Evolutionary conservation across 176 grass and related monocot genomes (phyloP).

Genomic region (Cenchrus americanus): DNA sequence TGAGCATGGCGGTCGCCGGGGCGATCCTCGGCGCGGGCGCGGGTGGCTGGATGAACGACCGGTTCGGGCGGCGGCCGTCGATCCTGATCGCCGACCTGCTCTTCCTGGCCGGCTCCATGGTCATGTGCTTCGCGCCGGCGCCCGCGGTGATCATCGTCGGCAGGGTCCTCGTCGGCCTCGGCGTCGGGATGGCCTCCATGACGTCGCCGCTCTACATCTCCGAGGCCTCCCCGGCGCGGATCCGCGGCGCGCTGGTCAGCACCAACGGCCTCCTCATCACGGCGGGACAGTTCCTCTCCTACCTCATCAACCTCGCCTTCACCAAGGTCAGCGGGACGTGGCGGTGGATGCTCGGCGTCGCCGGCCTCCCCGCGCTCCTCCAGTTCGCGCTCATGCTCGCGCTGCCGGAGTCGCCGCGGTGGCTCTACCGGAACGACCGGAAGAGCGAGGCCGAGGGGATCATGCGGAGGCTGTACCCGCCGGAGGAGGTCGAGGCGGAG

Average conservation of each 20-base stretch:
- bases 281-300: constrained; percentile 79
- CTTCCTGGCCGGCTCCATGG: constrained; percentile 68
- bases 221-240: constrained; percentile 74
- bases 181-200: constrained; percentile 92
- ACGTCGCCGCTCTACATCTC: constrained; percentile 88
- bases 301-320: constrained; percentile 90
- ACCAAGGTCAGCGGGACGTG: constrained; percentile 79
- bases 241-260: constrained; percentile 84
- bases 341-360: constrained; percentile 94
- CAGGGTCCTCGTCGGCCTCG: constrained; percentile 70
- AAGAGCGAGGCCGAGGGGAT: constrained; percentile 64
- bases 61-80: constrained; percentile 61
- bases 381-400: constrained; percentile 79
- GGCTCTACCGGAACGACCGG: constrained; percentile 73
- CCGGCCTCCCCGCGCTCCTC: constrained; percentile 67
- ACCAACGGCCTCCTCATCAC: constrained; percentile 91
- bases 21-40: constrained; percentile 81
- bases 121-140: constrained; percentile 61
- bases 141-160: constrained; percentile 56
- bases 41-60: constrained; percentile 79
- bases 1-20: constrained; percentile 85
- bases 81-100: constrained; percentile 72
- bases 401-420: constrained; percentile 83
- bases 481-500: constrained; percentile 59
- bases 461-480: constrained; percentile 57